A percentile compares a stretch with the other conserved stretches of the same genome.
Conservation (phyloP, 768 basidiomycete species). For the Tephrocybe sp. region DNA sequence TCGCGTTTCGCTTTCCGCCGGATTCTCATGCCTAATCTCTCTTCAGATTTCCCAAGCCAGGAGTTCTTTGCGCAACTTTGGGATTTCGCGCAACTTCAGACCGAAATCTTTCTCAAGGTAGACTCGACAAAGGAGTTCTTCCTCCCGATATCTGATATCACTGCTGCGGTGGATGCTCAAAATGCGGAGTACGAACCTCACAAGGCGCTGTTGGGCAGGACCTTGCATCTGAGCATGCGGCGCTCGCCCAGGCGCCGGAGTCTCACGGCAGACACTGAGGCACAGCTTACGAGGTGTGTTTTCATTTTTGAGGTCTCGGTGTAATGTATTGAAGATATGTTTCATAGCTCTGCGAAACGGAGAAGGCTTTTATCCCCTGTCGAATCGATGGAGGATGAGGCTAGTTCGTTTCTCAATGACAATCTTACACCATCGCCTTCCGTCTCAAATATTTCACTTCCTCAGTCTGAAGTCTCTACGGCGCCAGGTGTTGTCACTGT, state of each 20-base stretch:
- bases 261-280: constrained; percentile 37
- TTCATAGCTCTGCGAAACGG: constrained; percentile 38
- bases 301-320: not conserved
- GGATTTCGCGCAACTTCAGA: constrained; percentile 34
- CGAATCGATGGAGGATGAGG: constrained; percentile 26
- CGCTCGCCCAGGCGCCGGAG: constrained; percentile 46
- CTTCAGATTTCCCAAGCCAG: constrained; percentile 41
- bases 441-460: constrained; percentile 37
- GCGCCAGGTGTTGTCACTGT: constrained; percentile 42
- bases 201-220: constrained; percentile 35
- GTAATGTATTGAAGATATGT: constrained; percentile 2
- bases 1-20: not conserved
- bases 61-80: constrained; percentile 50
- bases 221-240: constrained; percentile 37
- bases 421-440: constrained; percentile 45
- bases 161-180: constrained; percentile 29
- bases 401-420: constrained; percentile 33
- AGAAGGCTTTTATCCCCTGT: constrained; percentile 37
- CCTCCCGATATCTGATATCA: constrained; percentile 28
- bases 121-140: constrained; percentile 18
- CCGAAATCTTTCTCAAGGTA: constrained; percentile 14
- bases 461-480: constrained; percentile 23
- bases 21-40: not conserved
- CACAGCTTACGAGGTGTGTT: constrained; percentile 37
- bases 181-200: constrained; percentile 27